A percentile compares a stretch with the other conserved stretches of the same genome.
These are phyloP conservation scores for Noccaea bulbosa DNA, from an alignment of 345 rosid species.

Conservation along the genomic window DNA sequence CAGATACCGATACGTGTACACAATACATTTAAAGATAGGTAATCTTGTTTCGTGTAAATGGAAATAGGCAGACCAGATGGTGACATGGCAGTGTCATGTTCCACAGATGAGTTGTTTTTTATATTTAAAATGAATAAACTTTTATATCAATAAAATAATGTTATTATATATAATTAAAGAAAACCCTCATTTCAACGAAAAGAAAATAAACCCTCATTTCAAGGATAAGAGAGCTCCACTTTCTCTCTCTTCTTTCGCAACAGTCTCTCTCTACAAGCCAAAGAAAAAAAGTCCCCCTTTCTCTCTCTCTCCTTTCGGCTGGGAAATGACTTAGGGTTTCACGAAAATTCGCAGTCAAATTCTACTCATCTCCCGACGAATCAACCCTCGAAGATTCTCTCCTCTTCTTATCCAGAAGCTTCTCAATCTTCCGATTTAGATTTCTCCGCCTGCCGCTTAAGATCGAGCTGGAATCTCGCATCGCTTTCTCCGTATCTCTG, in stretches of 20 bases:
- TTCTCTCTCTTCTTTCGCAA: slow-evolving; percentile 38
- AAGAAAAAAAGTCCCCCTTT: slow-evolving; percentile 38
- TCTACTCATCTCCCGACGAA: slow-evolving; percentile 45
- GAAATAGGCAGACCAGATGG: slow-evolving; percentile 41
- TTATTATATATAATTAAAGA: slow-evolving; percentile 26
- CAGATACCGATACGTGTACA: slow-evolving; percentile 23
- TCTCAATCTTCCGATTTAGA: slow-evolving; percentile 44
- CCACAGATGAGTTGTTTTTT: slow-evolving; percentile 38
- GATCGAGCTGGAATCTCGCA: slow-evolving; percentile 44
- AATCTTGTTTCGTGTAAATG: slow-evolving; percentile 31
- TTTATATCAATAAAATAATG: not conserved
- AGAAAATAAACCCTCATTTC: slow-evolving; percentile 54
- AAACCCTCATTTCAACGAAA: slow-evolving; percentile 55
- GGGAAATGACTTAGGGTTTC: slow-evolving; percentile 58
- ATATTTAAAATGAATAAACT: not conserved
- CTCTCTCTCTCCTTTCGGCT: slow-evolving; percentile 36
- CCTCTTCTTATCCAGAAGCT: slow-evolving; percentile 37
- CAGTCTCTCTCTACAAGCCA: slow-evolving; percentile 53
- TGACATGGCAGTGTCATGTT: slow-evolving; percentile 61
- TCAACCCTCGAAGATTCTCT: slow-evolving; percentile 30
- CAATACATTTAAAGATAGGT: slow-evolving; percentile 16
- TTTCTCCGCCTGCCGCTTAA: slow-evolving; percentile 53
- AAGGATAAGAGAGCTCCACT: slow-evolving; percentile 50
- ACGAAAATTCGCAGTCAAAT: slow-evolving; percentile 60
- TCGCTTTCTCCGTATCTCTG: slow-evolving; percentile 21